Evolutionary conservation across 192 early-diverging fungal genomes (phyloP).

Genomic region (Coemansia sp.): DNA sequence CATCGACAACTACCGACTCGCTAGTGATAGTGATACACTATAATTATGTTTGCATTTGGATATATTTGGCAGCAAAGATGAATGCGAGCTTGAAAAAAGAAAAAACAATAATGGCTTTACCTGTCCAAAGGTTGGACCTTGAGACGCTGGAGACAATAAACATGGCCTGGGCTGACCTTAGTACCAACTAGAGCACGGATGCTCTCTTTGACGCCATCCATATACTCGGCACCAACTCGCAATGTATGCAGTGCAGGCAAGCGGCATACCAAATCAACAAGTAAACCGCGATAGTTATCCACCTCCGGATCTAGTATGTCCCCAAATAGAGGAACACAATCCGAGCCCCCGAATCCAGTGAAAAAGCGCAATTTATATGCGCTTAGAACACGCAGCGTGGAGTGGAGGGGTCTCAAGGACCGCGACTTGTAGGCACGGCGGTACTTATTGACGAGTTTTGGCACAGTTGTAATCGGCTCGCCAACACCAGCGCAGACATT

Average conservation of each 20-base stretch:
- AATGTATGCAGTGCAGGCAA: neutral
- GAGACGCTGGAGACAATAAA: neutral
- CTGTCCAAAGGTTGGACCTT: neutral
- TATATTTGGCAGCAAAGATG: too few species aligned
- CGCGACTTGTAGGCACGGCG: neutral
- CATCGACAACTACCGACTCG: too few species aligned
- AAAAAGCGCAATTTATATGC: neutral
- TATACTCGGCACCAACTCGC: neutral
- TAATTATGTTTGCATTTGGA: too few species aligned
- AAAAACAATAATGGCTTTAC: neutral
- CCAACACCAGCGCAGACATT: neutral
- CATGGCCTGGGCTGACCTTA: neutral
- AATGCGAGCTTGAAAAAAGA: too few species aligned
- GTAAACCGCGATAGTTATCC: neutral
- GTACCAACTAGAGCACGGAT: neutral
- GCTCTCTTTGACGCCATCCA: neutral
- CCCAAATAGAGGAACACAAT: neutral
- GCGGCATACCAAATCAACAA: neutral
- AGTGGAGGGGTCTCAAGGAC: neutral
- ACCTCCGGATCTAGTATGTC: neutral
- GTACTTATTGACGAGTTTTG: neutral
- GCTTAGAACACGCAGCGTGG: neutral
- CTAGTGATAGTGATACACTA: too few species aligned
- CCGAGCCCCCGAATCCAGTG: neutral
- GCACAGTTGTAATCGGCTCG: neutral